phyloP scores from a whole-genome alignment of 2,329 filamentous ascomycete species.

The Monosporascus sp. region DNA sequence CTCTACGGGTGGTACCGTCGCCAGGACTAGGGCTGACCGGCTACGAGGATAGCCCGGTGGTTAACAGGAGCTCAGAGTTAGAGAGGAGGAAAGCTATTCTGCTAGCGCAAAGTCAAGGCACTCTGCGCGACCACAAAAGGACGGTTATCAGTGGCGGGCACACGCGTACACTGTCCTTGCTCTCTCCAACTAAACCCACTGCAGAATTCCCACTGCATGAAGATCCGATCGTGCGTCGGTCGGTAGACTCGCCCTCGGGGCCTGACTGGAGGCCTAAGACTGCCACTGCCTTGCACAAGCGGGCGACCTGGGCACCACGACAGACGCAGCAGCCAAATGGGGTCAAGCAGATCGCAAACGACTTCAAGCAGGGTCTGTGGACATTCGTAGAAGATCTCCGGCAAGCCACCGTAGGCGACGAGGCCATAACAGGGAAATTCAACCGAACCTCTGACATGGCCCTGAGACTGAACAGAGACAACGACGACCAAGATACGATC shows the following conservation, averaged over 20 bases:
- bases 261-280: constrained; percentile 30
- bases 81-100: constrained; percentile 69
- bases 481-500: constrained; percentile 41
- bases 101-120: constrained; percentile 37
- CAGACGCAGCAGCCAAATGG: constrained; percentile 38
- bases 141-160: constrained; percentile 65
- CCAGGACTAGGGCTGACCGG: constrained; percentile 13
- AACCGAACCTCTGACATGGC: constrained; percentile 29
- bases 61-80: constrained; percentile 52
- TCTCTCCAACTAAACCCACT: constrained; percentile 60
- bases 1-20: constrained; percentile 38
- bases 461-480: constrained; percentile 16
- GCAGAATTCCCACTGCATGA: constrained; percentile 38
- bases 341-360: constrained; percentile 77
- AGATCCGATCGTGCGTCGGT: constrained; percentile 39
- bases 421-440: constrained; percentile 61
- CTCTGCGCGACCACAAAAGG: constrained; percentile 40
- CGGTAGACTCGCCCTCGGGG: constrained; percentile 26
- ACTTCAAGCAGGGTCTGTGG: constrained; percentile 84
- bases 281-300: constrained; percentile 39
- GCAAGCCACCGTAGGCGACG: constrained; percentile 93
- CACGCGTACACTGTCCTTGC: constrained; percentile 65
- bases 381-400: constrained; percentile 94
- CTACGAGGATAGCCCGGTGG: constrained; percentile 33
- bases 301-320: constrained; percentile 55